Conservation (phyloP, 176 grass and related monocot species). For the Puccinellia tenuiflora region DNA sequence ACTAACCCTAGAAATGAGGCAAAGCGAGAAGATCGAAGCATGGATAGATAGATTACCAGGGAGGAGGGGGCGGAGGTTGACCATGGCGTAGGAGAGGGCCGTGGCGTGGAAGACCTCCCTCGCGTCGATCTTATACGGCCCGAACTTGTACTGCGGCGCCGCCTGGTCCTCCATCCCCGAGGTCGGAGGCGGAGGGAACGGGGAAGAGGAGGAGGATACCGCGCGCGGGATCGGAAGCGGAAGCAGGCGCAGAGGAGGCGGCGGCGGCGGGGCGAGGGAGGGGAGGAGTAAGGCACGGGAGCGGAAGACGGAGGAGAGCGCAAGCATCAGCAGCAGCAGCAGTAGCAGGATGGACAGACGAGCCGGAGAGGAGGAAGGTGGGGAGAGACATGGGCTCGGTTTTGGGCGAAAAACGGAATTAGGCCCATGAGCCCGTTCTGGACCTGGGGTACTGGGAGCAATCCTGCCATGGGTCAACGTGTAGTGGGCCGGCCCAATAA, state of each 20-base stretch:
- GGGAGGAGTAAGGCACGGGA: not conserved
- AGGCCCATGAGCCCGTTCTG: not conserved
- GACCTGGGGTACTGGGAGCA: not conserved
- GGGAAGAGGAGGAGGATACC: not conserved
- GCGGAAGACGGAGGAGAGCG: not conserved
- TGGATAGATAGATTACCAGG: constrained; percentile 35
- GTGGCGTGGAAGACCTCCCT: constrained; percentile 81
- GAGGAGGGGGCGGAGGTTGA: constrained; percentile 77
- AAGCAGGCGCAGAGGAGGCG: not conserved
- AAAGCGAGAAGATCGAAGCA: not conserved
- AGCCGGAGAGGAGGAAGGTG: not conserved
- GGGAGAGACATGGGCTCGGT: not conserved
- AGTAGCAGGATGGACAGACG: not conserved
- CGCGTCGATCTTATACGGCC: constrained; percentile 69
- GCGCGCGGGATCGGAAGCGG: not conserved
- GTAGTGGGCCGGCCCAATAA: not conserved
- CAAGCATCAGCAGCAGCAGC: not conserved
- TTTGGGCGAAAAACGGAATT: not conserved
- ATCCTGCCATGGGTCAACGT: too few relatives aligned
- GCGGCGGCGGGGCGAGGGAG: not conserved
- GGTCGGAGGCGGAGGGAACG: not conserved
- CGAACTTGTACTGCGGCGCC: constrained; percentile 46
- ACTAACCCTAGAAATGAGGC: not conserved
- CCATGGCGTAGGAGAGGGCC: constrained; percentile 76
- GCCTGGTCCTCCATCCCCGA: constrained; percentile 15